These are phyloP conservation scores for Suhomyces ambrosiae DNA, from an alignment of 1,139 yeast genomes.

Conservation along the genomic window DNA sequence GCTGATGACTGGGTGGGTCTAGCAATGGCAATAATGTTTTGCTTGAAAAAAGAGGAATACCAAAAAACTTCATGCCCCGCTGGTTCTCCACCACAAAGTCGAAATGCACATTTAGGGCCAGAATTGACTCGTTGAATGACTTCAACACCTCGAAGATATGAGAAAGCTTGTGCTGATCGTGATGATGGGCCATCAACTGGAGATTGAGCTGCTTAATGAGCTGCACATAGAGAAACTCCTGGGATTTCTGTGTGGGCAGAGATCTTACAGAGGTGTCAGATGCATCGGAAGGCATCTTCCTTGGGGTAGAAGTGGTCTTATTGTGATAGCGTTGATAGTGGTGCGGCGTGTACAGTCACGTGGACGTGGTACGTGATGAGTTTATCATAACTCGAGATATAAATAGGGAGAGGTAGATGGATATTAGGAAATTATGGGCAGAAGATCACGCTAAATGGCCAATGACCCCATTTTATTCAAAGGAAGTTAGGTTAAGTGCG, in stretches of 20 bases:
- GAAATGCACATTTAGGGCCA: conserved; percentile 20
- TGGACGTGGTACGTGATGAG: too few species aligned
- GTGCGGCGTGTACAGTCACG: too few species aligned
- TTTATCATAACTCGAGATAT: too few species aligned
- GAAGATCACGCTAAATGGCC: too few species aligned
- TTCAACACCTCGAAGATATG: conserved; percentile 12
- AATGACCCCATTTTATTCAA: too few species aligned
- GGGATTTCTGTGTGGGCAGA: conserved; percentile 1
- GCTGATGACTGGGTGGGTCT: conserved; percentile 58
- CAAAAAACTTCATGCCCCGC: conserved; percentile 67
- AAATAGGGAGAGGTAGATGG: too few species aligned
- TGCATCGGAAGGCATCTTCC: too few species aligned
- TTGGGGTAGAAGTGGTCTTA: too few species aligned
- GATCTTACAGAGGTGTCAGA: too few species aligned
- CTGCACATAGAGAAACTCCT: conserved; percentile 13
- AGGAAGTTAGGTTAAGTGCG: too few species aligned
- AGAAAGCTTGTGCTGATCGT: conserved; percentile 13
- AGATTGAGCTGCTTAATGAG: conserved; percentile 15
- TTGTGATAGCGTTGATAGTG: too few species aligned
- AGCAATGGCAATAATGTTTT: conserved; percentile 56
- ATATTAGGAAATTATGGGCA: too few species aligned
- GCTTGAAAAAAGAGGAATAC: conserved; percentile 61
- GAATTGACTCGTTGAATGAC: conserved; percentile 15
- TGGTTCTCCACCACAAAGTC: conserved; percentile 66
- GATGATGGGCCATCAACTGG: conserved; percentile 8